Percentiles rank a stretch among this genome's conserved stretches.
phyloP scores from a whole-genome alignment of 2,329 filamentous ascomycete genomes.

The Falciphora oryzae region DNA sequence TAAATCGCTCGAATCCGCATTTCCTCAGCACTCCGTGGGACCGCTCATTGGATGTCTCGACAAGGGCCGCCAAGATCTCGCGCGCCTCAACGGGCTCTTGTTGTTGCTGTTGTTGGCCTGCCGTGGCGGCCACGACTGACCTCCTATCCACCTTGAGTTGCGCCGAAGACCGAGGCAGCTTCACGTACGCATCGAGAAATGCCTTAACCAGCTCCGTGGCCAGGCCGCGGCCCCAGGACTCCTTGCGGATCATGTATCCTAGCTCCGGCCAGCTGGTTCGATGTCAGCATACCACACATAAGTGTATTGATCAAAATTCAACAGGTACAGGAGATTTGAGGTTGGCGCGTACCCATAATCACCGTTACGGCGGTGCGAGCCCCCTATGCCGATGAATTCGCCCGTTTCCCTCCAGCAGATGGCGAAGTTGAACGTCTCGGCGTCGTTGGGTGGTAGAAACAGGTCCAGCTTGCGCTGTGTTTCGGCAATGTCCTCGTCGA shows the following conservation, averaged over 20 bases:
- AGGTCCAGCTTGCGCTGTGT: constrained; percentile 34
- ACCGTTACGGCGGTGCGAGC: constrained; percentile 30
- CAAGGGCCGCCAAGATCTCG: constrained; percentile 41
- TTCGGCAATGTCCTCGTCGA: constrained; percentile 38
- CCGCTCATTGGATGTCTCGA: constrained; percentile 40
- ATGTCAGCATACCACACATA: not conserved
- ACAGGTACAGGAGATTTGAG: too few species aligned
- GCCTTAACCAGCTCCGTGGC: constrained; percentile 50
- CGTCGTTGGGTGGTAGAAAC: constrained; percentile 44
- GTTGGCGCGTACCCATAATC: constrained; percentile 26
- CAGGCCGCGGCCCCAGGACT: constrained; percentile 50
- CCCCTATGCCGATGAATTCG: constrained; percentile 47
- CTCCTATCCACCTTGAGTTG: constrained; percentile 36
- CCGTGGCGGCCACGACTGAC: constrained; percentile 23
- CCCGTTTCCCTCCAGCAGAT: constrained; percentile 41
- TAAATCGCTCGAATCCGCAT: constrained; percentile 44
- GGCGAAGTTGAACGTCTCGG: constrained; percentile 49
- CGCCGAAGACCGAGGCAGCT: constrained; percentile 39
- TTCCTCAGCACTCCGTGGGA: constrained; percentile 55
- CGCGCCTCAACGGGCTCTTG: constrained; percentile 22
- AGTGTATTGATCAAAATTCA: too few species aligned
- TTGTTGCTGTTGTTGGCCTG: constrained; percentile 12
- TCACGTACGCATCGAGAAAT: constrained; percentile 41
- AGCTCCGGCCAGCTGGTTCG: constrained; percentile 43
- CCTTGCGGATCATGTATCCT: constrained; percentile 50